Percentiles rank a stretch among this genome's conserved stretches.
phyloP scores from a whole-genome alignment of 1,139 yeast species.

The Diutina neorugosa region DNA sequence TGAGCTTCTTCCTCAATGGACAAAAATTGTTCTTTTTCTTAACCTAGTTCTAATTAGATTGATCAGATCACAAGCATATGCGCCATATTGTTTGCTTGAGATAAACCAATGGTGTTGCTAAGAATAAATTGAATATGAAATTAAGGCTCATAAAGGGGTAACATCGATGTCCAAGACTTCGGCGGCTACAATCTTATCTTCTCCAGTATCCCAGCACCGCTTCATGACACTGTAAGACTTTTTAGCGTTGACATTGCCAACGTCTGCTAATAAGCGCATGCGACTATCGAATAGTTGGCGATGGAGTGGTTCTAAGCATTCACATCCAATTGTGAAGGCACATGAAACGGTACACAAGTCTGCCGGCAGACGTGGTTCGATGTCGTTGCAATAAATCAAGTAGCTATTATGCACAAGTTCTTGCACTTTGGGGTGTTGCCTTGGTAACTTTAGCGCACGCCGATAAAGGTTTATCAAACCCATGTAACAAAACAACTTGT shows the following conservation, averaged over 20 bases:
- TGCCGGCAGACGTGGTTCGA: slow-evolving; percentile 37
- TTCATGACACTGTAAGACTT: slow-evolving; percentile 37
- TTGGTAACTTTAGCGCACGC: slow-evolving; percentile 37
- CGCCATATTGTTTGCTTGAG: no score
- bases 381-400: slow-evolving; percentile 18
- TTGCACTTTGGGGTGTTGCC: slow-evolving; percentile 33
- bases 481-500: slow-evolving; percentile 40
- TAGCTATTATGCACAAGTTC: slow-evolving; percentile 34
- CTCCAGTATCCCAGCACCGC: slow-evolving; percentile 45
- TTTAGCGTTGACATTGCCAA: slow-evolving; percentile 39
- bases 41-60: no score
- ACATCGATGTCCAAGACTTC: slow-evolving; percentile 32
- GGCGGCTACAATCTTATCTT: slow-evolving; percentile 46
- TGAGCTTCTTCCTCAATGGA: no score
- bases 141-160: slow-evolving; percentile 23
- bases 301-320: slow-evolving; percentile 24
- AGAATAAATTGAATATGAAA: no score
- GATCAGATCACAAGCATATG: no score
- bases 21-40: no score
- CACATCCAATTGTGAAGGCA: slow-evolving; percentile 50
- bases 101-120: no score
- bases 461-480: slow-evolving; percentile 48
- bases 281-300: slow-evolving; percentile 26
- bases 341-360: slow-evolving; percentile 46
- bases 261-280: slow-evolving; percentile 22